These are phyloP conservation scores for Aureobasidium sp. DNA, from an alignment of 2,329 filamentous ascomycete genomes.

Conservation along the genomic window DNA sequence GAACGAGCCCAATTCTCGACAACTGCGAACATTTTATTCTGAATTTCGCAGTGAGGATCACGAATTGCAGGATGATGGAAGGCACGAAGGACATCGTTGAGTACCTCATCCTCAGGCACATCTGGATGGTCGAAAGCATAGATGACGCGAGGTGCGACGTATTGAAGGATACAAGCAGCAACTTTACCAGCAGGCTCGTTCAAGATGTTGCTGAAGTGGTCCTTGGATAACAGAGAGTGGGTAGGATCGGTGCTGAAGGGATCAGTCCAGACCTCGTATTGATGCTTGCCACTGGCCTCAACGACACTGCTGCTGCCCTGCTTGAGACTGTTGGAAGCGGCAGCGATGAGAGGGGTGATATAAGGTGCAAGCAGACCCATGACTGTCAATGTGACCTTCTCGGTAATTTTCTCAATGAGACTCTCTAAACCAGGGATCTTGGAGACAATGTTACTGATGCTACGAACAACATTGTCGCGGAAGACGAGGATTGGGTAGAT, in stretches of 20 bases:
- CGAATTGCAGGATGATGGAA: slow-evolving; percentile 89
- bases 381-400: slow-evolving; percentile 86
- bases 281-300: slow-evolving; percentile 43
- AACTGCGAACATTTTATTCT: slow-evolving; percentile 80
- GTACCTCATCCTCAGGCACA: slow-evolving; percentile 73
- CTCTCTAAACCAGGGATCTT: slow-evolving; percentile 87
- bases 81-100: slow-evolving; percentile 69
- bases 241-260: slow-evolving; percentile 43
- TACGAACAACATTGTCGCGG: slow-evolving; percentile 85
- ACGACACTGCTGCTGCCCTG: slow-evolving; percentile 70
- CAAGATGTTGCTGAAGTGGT: slow-evolving; percentile 45
- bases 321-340: slow-evolving; percentile 78
- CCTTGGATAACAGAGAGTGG: slow-evolving; percentile 46
- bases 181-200: slow-evolving; percentile 44
- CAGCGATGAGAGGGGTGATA: slow-evolving; percentile 81
- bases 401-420: slow-evolving; percentile 87
- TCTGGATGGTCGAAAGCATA: slow-evolving; percentile 89
- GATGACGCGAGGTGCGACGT: slow-evolving; percentile 76
- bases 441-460: slow-evolving; percentile 75
- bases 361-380: slow-evolving; percentile 87
- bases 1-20: slow-evolving; percentile 75
- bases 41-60: slow-evolving; percentile 68
- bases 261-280: slow-evolving; percentile 45
- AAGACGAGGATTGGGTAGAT: slow-evolving; percentile 95
- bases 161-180: slow-evolving; percentile 62